Evolutionary conservation across 2,329 filamentous ascomycete species (phyloP).

Genomic region (Claviceps fusiformis): DNA sequence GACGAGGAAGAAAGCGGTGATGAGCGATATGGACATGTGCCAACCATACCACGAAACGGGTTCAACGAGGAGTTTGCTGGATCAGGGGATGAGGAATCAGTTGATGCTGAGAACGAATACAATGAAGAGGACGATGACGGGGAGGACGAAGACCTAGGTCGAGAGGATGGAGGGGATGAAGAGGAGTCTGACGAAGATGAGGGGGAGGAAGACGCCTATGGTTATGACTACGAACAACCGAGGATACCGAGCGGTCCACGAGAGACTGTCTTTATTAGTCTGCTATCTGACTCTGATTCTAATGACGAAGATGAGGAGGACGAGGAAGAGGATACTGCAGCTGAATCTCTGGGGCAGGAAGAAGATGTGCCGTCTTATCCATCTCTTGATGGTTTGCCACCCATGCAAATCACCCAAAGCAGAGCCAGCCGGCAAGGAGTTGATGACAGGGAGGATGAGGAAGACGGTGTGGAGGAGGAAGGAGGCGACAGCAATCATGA

Average conservation of each 20-base stretch:
- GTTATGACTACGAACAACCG: slow-evolving; percentile 1
- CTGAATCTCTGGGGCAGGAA: neutral
- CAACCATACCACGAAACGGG: neutral
- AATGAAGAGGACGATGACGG: slow-evolving; percentile 3
- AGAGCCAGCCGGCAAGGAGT: neutral
- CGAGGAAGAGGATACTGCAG: neutral
- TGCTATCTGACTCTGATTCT: slow-evolving; percentile 28
- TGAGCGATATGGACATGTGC: neutral
- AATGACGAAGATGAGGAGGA: neutral
- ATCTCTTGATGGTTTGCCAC: neutral
- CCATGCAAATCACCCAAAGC: neutral
- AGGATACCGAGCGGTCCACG: slow-evolving; percentile 10
- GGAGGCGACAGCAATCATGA: neutral
- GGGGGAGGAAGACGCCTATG: slow-evolving; percentile 5
- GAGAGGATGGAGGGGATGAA: slow-evolving; percentile 1
- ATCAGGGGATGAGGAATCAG: slow-evolving; percentile 13
- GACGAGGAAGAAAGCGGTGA: neutral
- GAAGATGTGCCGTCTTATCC: neutral
- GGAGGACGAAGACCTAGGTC: neutral
- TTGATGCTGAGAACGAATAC: slow-evolving; percentile 12
- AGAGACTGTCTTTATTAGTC: slow-evolving; percentile 30
- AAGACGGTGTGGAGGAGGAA: neutral
- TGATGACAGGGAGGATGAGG: neutral
- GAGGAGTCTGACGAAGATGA: slow-evolving; percentile 6
- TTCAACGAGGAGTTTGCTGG: neutral